Conservation (phyloP, 2,329 filamentous ascomycete species). For the Fusarium proliferatum region DNA sequence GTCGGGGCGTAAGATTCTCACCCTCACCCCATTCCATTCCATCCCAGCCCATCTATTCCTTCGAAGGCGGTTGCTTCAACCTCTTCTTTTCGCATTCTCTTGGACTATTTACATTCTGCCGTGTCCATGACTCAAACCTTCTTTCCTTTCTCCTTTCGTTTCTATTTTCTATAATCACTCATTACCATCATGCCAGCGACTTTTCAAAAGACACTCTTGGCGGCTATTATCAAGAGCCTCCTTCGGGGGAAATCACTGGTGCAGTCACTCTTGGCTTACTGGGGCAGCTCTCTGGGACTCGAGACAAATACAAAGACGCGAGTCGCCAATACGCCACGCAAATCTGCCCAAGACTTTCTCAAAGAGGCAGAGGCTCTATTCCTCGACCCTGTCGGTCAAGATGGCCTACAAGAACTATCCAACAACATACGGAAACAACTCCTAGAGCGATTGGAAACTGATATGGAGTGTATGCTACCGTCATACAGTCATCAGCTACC, state of each 20-base stretch:
- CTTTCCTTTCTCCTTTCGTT: slow-evolving; percentile 13
- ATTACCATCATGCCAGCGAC: slow-evolving; percentile 65
- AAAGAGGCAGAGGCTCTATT: slow-evolving; percentile 65
- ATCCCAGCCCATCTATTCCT: slow-evolving; percentile 23
- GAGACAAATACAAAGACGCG: slow-evolving; percentile 43
- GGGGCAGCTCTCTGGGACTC: slow-evolving; percentile 57
- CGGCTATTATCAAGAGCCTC: slow-evolving; percentile 67
- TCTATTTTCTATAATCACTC: slow-evolving; percentile 54
- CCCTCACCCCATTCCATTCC: slow-evolving; percentile 14
- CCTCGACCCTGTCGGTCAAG: slow-evolving; percentile 58
- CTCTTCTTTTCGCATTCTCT: slow-evolving; percentile 14
- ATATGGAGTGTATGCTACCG: slow-evolving; percentile 71
- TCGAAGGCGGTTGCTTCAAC: slow-evolving; percentile 23
- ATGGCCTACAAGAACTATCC: slow-evolving; percentile 60
- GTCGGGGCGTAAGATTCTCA: slow-evolving; percentile 41
- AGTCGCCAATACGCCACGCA: slow-evolving; percentile 34
- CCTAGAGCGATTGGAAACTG: slow-evolving; percentile 61
- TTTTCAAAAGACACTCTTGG: slow-evolving; percentile 64
- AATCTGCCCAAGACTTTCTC: slow-evolving; percentile 63
- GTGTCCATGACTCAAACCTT: slow-evolving; percentile 34
- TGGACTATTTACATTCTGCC: slow-evolving; percentile 43
- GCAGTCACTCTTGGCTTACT: slow-evolving; percentile 66
- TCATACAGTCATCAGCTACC: slow-evolving; percentile 74
- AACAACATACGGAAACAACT: slow-evolving; percentile 66
- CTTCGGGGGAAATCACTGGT: slow-evolving; percentile 69